phyloP scores from a whole-genome alignment of 345 rosid species.

The Lenwebbia sp. region DNA sequence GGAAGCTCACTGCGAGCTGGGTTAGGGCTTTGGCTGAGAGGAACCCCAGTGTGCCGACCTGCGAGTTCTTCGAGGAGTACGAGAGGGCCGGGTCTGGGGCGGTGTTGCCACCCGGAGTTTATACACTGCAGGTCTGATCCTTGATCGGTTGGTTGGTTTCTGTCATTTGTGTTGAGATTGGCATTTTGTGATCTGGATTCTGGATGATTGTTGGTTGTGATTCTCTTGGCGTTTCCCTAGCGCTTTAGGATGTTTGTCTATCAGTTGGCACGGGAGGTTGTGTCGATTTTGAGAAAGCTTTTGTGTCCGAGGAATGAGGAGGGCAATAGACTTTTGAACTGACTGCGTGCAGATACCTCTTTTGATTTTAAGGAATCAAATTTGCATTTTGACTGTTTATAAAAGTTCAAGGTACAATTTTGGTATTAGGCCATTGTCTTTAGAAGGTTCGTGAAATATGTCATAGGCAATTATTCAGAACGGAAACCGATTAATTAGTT shows the following conservation, averaged over 20 bases:
- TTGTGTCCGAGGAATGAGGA: background rate
- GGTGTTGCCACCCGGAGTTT: slow-evolving; percentile 88
- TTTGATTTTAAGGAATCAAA: background rate
- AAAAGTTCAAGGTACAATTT: background rate
- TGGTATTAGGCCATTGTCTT: background rate
- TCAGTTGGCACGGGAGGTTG: background rate
- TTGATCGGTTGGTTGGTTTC: background rate
- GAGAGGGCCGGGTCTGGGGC: slow-evolving; percentile 76
- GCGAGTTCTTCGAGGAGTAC: slow-evolving; percentile 77
- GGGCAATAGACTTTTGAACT: background rate
- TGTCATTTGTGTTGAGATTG: background rate
- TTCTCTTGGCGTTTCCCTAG: background rate
- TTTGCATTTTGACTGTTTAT: background rate
- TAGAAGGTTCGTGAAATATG: background rate
- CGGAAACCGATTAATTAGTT: background rate
- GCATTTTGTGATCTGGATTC: background rate
- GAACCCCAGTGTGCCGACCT: slow-evolving; percentile 63
- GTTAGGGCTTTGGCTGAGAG: slow-evolving; percentile 67
- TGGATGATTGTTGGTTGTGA: background rate
- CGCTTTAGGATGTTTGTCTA: background rate
- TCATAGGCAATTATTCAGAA: background rate
- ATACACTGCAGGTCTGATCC: slow-evolving; percentile 63
- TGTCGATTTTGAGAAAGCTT: background rate
- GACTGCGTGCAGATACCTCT: background rate
- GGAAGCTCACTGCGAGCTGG: slow-evolving; percentile 94